A percentile compares a stretch with the other conserved stretches of the same genome.
These are phyloP conservation scores for Myxozyma geophila DNA, from an alignment of 805 yeast species.

Conservation along the genomic window DNA sequence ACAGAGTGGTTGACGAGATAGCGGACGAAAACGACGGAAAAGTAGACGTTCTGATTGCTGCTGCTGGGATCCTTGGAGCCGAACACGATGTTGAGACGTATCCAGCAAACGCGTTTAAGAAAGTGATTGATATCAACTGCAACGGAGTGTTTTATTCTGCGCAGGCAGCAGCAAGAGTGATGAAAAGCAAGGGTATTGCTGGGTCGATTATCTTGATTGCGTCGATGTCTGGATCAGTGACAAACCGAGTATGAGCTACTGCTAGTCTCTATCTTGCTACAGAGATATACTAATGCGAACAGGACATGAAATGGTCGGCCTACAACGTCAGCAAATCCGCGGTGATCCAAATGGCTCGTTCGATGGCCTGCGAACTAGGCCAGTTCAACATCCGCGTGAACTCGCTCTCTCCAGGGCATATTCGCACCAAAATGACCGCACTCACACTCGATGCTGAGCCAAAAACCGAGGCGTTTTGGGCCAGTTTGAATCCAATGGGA, in stretches of 20 bases:
- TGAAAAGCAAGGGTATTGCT: slow-evolving; percentile 61
- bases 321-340: slow-evolving; percentile 77
- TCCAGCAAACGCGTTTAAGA: slow-evolving; percentile 63
- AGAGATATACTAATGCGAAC: neutral
- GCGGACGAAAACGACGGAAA: slow-evolving; percentile 54
- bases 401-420: slow-evolving; percentile 75
- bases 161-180: slow-evolving; percentile 63
- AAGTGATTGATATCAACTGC: slow-evolving; percentile 68
- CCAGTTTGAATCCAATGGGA: slow-evolving; percentile 58
- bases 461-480: slow-evolving; percentile 49
- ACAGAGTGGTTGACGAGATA: slow-evolving; percentile 52
- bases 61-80: slow-evolving; percentile 65
- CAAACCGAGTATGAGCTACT: slow-evolving; percentile 67
- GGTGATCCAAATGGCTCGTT: slow-evolving; percentile 64
- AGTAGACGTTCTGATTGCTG: slow-evolving; percentile 68
- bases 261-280: slow-evolving; percentile 50
- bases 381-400: slow-evolving; percentile 68
- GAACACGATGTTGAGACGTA: slow-evolving; percentile 57
- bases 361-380: slow-evolving; percentile 74
- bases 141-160: slow-evolving; percentile 75
- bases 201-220: slow-evolving; percentile 78
- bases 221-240: slow-evolving; percentile 77
- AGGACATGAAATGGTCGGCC: slow-evolving; percentile 45
- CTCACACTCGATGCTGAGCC: slow-evolving; percentile 53
- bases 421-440: slow-evolving; percentile 51